A percentile compares a stretch with the other conserved stretches of the same genome.
Conservation (phyloP, 73 alveolate genomes). For the Chromera velia region DNA sequence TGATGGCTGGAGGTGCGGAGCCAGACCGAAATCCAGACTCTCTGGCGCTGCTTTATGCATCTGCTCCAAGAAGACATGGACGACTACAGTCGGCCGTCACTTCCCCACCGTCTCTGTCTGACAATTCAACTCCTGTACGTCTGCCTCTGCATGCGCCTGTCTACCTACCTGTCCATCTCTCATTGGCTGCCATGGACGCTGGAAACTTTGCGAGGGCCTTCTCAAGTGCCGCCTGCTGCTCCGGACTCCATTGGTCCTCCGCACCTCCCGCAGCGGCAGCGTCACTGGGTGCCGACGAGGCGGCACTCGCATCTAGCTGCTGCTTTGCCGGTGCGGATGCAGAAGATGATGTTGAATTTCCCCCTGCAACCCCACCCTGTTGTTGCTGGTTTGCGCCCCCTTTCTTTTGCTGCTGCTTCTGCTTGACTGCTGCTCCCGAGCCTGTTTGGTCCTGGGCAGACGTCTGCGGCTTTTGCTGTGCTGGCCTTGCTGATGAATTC, state of each 20-base stretch:
- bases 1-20: no score
- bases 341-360: not conserved
- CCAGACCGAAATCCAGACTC: no score
- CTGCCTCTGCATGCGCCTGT: no score
- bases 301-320: no score
- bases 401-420: not conserved
- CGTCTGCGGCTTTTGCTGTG: not conserved
- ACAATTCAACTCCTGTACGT: no score
- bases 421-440: not conserved
- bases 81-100: no score
- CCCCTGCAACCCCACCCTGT: no score
- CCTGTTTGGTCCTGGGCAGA: not conserved
- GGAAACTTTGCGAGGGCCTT: not conserved
- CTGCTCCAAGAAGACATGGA: no score
- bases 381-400: not conserved
- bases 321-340: not conserved
- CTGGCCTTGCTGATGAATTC: not conserved
- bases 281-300: no score
- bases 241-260: not conserved
- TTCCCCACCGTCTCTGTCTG: no score
- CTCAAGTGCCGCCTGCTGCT: not conserved
- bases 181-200: not conserved
- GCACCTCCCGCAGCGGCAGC: no score
- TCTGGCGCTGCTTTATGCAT: no score
- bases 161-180: not conserved